These are phyloP conservation scores for Rhizopogon parksii DNA, from an alignment of 1,284 basidiomycete species.

Conservation along the genomic window DNA sequence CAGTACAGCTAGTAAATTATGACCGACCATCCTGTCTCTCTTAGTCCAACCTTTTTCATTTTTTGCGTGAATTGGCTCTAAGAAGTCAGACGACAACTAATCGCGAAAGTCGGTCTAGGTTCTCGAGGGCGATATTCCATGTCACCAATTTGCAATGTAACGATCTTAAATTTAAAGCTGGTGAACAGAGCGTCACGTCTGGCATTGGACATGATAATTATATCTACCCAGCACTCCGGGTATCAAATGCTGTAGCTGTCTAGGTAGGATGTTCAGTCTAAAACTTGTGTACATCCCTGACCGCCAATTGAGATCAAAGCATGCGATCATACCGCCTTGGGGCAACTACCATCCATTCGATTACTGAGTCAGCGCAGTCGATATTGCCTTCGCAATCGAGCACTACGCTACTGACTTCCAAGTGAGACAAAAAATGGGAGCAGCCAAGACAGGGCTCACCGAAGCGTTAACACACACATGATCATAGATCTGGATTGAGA, in stretches of 20 bases:
- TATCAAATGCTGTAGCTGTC: not conserved
- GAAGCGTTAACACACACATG: too few relatives aligned
- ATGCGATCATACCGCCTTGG: not conserved
- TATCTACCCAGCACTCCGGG: too few relatives aligned
- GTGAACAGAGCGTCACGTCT: not conserved
- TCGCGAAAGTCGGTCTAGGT: too few relatives aligned
- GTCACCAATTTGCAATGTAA: too few relatives aligned
- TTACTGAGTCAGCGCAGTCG: not conserved
- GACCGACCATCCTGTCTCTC: too few relatives aligned
- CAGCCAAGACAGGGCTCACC: not conserved
- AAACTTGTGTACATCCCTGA: not conserved
- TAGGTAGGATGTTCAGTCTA: too few relatives aligned
- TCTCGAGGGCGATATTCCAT: too few relatives aligned
- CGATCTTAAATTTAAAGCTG: too few relatives aligned
- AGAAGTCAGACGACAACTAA: too few relatives aligned
- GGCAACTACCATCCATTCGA: not conserved
- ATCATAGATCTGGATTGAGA: constrained; percentile 67
- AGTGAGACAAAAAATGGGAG: not conserved
- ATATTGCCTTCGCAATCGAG: not conserved
- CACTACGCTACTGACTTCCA: not conserved
- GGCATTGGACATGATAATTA: not conserved
- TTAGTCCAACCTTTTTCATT: too few relatives aligned
- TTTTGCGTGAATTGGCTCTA: too few relatives aligned
- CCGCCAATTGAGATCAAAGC: not conserved
- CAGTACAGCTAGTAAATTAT: too few relatives aligned